Conservation (phyloP, 768 basidiomycete species). For the Boletus reticulatus region DNA sequence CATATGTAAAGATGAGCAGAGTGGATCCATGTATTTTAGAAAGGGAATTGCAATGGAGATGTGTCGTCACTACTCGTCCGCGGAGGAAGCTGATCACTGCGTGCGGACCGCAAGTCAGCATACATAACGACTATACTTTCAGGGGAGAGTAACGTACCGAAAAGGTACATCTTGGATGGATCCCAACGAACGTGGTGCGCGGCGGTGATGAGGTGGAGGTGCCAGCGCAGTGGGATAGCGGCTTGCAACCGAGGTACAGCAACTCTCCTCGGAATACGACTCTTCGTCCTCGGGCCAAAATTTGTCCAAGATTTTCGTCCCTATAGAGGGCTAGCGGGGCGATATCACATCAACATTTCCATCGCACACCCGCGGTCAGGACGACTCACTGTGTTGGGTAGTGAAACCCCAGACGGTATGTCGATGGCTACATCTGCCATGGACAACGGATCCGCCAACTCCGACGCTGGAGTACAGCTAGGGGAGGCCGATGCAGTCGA, state of each 20-base stretch:
- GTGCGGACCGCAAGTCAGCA: background rate
- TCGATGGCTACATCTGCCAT: background rate
- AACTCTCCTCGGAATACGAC: constrained; percentile 18
- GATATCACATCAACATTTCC: constrained; percentile 8
- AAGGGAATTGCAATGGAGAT: constrained; percentile 27
- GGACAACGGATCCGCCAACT: constrained; percentile 23
- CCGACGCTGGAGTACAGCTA: constrained; percentile 13
- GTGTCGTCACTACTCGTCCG: constrained; percentile 14
- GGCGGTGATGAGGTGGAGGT: constrained; percentile 31
- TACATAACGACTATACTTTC: background rate
- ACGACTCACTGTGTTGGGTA: constrained; percentile 14
- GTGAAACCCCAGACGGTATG: background rate
- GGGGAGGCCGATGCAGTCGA: constrained; percentile 4
- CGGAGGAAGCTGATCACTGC: constrained; percentile 18
- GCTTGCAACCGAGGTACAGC: constrained; percentile 1
- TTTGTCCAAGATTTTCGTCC: constrained; percentile 27
- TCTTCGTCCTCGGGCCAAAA: constrained; percentile 34
- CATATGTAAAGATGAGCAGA: background rate
- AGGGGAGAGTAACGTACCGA: constrained; percentile 10
- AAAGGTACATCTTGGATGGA: constrained; percentile 7
- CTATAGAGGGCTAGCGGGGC: constrained; percentile 22
- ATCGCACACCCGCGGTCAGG: background rate
- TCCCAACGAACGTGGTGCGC: constrained; percentile 16
- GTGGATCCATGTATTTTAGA: constrained; percentile 16
- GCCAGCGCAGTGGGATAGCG: constrained; percentile 21